Evolutionary conservation across 208 protist species (phyloP), one percentile per base, ranked within the genome.

Genomic region (Borovskyia barvae): DNA sequence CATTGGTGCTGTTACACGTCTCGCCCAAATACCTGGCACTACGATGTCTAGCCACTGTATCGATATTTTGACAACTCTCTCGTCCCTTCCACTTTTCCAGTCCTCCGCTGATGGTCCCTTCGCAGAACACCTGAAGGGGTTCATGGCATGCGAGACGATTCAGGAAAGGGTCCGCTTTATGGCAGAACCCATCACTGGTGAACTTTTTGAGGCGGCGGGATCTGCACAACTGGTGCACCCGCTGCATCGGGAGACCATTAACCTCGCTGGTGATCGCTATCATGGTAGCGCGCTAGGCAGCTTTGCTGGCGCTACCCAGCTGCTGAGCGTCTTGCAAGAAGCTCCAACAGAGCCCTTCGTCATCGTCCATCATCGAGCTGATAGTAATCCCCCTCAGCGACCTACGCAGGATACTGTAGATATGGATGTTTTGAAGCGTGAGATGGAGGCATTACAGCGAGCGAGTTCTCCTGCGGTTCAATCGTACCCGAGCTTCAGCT

Each of bases 401-500:
- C 1, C 33, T 6, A 2, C 35, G 7, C 15, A 6, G 48, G 48
- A 63, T 3, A 49, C 35, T 33, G 29, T 74, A 28, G 77, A 77
- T 17, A 65, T 77, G 8, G 51, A 71, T 5, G 46, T 43, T 9
- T 37, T 74, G 25, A 66, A 62, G 26, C 43, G 63, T 30, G 77
- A 76, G 36, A 58, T 70, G 26, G 28, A 60, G 19, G 53, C 51
- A 19, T 32, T 78, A 7, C 47, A 57, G 29, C 59, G 52, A 3
- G 60, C 53, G 1, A 53, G 63, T 2, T 90, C 82, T 9, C 72
- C 77, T 11, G 77, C 82, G 37, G 48, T 84, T 2, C 75, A 72
- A 35, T 81, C 75, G 6, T 90, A 85, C 66, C 82, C 82, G 15
- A 75, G 52, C 42, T 85, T 90, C 48, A 32, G 68, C 22, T 63